Evolutionary conservation across 2,329 filamentous ascomycete species (phyloP).

Genomic region (Aspergillus ochraceus): DNA sequence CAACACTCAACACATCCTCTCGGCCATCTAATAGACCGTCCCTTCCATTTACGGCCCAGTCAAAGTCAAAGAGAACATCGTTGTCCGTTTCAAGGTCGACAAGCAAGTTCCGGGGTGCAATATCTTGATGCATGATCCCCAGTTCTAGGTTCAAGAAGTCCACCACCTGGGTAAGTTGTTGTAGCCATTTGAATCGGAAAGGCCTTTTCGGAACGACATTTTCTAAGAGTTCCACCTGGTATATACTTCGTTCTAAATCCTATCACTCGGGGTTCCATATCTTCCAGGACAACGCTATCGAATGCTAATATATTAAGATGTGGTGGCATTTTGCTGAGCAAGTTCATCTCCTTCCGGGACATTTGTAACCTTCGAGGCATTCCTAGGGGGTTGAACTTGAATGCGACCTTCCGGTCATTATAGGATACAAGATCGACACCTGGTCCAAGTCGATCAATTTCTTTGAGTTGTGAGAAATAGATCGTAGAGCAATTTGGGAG

Average conservation of each 20-base stretch:
- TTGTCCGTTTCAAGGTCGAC: not conserved
- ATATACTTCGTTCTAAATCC: not conserved
- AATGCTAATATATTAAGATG: not conserved
- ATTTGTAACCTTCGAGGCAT: not conserved
- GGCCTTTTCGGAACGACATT: not conserved
- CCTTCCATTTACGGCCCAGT: not conserved
- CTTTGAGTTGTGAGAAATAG: not conserved
- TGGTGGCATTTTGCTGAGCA: not conserved
- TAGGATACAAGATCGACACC: not conserved
- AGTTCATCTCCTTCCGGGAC: not conserved
- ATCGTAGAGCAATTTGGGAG: not conserved
- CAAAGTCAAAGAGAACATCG: not conserved
- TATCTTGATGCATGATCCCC: not conserved
- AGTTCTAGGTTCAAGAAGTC: not conserved
- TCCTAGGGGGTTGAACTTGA: not conserved
- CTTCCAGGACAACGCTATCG: not conserved
- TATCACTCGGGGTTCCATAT: not conserved
- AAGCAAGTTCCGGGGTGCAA: constrained; percentile 1
- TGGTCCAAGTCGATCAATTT: not conserved
- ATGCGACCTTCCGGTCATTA: not conserved
- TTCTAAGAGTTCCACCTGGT: not conserved
- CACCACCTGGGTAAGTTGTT: not conserved
- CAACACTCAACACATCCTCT: not conserved
- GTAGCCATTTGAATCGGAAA: not conserved
- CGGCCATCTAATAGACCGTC: not conserved